Evolutionary conservation across 208 protist species (phyloP), one percentile per base, ranked within the genome.

Genomic region (Acanthamoeba lugdunensis): DNA sequence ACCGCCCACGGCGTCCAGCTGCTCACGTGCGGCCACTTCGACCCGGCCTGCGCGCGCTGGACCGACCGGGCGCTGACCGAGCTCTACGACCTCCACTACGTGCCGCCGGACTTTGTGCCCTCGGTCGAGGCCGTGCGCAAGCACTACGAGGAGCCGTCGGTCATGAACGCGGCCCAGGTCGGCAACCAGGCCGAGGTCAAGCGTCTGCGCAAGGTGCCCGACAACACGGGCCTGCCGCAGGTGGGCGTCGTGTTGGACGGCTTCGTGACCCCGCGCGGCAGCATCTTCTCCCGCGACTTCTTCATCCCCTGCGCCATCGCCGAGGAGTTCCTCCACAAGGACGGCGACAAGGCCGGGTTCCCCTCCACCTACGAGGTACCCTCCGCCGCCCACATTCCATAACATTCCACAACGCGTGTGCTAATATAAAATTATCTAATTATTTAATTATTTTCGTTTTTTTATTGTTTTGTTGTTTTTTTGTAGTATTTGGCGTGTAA

Each of bases 351-450:
- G n/a, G 73, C 73, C 23, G 73, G 73, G 6, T 82, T 54, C 73
- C 11, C 11, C 73, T 82, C 73, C 37, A 82, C 73, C 41, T 82
- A 25, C 69, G 69, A 77, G 69, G 69, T 77, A 45, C 67, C 25
- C 30, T 23, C 13, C 67, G 25, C 30, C 67, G 13, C 67, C 23
- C 67, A 73, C 67, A 73, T 18, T 67, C 30, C 28, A 58, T 21
- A 65, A 7, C 58, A n/a, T 58, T 21, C 52, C 52, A 58, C 52
- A 6, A 21, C 2, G 11, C 52, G 52, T 5, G 16, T 58, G 9
- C 13, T 33, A 33, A 33, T 33, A 33, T 33, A 33, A 33, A 33
- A 33, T 33, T 33, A 33, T 33, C 33, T 33, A 33, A 33, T 33
- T 33, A 33, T 33, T 33, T 33, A 33, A 8, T 11, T 56, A 18